Evolutionary conservation across 805 yeast genomes (phyloP).

Genomic region (Kregervanrija delftensis): DNA sequence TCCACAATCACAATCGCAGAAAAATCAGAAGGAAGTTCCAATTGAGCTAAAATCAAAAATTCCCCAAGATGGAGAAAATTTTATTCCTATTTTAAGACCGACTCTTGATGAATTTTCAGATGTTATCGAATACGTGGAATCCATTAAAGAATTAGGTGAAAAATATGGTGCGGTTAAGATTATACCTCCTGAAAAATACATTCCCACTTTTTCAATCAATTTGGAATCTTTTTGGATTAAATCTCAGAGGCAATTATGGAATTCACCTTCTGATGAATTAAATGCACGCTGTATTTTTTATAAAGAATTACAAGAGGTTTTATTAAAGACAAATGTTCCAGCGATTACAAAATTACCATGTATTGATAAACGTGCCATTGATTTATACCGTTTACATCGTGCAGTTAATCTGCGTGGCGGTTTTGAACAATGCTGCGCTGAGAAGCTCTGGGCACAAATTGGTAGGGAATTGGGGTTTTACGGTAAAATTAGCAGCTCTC

Average conservation of each 20-base stretch:
- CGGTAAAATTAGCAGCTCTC: constrained; percentile 63
- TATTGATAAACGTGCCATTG: constrained; percentile 60
- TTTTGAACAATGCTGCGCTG: constrained; percentile 49
- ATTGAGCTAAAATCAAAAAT: too few relatives aligned
- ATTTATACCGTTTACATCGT: constrained; percentile 50
- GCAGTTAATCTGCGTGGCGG: constrained; percentile 66
- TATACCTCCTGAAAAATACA: constrained; percentile 42
- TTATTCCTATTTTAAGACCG: constrained; percentile 54
- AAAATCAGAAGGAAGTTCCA: too few relatives aligned
- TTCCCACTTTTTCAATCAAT: constrained; percentile 27
- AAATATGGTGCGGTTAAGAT: constrained; percentile 72
- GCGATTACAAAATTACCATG: constrained; percentile 46
- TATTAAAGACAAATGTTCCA: constrained; percentile 14
- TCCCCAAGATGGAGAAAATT: not conserved
- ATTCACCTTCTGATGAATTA: constrained; percentile 36
- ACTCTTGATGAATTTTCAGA: constrained; percentile 48
- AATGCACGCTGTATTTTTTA: constrained; percentile 42
- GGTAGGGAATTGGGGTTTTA: constrained; percentile 76
- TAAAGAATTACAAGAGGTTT: constrained; percentile 32
- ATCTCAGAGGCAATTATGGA: constrained; percentile 41
- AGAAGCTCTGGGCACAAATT: constrained; percentile 75
- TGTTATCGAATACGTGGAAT: constrained; percentile 61
- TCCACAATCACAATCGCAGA: too few relatives aligned
- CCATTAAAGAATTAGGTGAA: constrained; percentile 43
- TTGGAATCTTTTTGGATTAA: constrained; percentile 46